These are phyloP conservation scores for Ophiostoma quercus DNA, from an alignment of 2,329 filamentous ascomycete species.

Conservation along the genomic window DNA sequence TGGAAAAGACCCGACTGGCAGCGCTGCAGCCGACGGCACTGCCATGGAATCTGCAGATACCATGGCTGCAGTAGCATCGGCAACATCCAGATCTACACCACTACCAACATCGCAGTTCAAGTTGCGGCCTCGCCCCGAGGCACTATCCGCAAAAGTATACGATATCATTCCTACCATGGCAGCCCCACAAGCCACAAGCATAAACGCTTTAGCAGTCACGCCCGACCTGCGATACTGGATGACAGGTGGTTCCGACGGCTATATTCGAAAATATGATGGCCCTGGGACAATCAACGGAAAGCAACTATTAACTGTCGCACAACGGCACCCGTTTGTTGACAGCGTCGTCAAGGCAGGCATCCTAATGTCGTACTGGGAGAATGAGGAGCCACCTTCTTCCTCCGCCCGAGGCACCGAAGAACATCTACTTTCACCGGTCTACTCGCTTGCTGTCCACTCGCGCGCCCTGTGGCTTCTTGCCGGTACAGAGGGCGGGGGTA, in stretches of 20 bases:
- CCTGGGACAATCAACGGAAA: conserved; percentile 93
- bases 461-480: conserved; percentile 88
- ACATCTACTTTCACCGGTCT: conserved; percentile 75
- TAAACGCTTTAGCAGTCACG: conserved; percentile 87
- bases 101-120: conserved; percentile 37
- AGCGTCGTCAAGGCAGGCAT: conserved; percentile 94
- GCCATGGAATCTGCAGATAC: conserved; percentile 25
- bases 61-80: conserved; percentile 15
- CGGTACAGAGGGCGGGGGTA: conserved; percentile 81
- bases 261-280: conserved; percentile 95
- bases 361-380: conserved; percentile 96
- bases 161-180: conserved; percentile 97
- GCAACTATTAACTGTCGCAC: conserved; percentile 85
- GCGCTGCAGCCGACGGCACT: conserved; percentile 21
- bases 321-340: conserved; percentile 94
- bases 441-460: conserved; percentile 86
- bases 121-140: conserved; percentile 67
- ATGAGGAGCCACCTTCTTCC: conserved; percentile 64
- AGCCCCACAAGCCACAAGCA: conserved; percentile 88
- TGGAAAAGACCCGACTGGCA: conserved; percentile 26
- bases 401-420: conserved; percentile 49
- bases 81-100: conserved; percentile 31
- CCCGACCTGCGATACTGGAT: conserved; percentile 94
- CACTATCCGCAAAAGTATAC: conserved; percentile 73
- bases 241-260: conserved; percentile 88